Base-by-base conservation (phyloP, 768 basidiomycete genomes). In the Trametes cingulata region DNA sequence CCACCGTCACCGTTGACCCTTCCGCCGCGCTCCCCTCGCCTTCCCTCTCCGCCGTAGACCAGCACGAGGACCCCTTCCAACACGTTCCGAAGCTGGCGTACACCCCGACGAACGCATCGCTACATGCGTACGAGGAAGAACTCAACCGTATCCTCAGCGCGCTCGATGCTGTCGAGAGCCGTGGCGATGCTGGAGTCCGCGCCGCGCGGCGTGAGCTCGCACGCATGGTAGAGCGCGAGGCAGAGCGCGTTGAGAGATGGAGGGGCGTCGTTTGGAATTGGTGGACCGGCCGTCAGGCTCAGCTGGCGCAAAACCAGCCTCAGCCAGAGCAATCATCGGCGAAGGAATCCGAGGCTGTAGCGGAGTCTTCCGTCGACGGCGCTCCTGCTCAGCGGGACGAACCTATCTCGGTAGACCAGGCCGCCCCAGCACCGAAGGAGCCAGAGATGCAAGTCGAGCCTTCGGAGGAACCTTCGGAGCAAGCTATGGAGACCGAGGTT, bases 131-230 rank as follows among this genome's bases (percentile, higher is more conserved):
- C 71, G 74, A 78, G n/a, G 83, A 91, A 65, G 75, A 78, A 45
- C 77, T 91, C 35, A 81, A 81, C 56, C 82, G 82, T 40, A 72
- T 92, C 13, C 76, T 92, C n/a, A 78, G 81, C 46, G 78, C 78
- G 62, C 81, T 92, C 12, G 90, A 92, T 64, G 83, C 79, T 0
- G 80, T 92, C 20, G 83, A 88, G 65, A 87, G 84, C 64, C 80
- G 78, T 63, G 89, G 89, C 0, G 78, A 84, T 49, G 71, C 72
- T 62, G 73, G 70, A 0, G 80, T 93, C 7, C 73, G 90, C 47
- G 73, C 75, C 29, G 71, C 65, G 60, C 73, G 91, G 51, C 77
- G 83, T 65, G 69, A 72, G 3, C 74, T 86, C 1, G 88, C 87
- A 45, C 75, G 77, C 63, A 69, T 67, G 46, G 82, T 92, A 17